These are phyloP conservation scores for Neostapfia colusana DNA, from an alignment of 176 grass and related monocot genomes.

Conservation along the genomic window DNA sequence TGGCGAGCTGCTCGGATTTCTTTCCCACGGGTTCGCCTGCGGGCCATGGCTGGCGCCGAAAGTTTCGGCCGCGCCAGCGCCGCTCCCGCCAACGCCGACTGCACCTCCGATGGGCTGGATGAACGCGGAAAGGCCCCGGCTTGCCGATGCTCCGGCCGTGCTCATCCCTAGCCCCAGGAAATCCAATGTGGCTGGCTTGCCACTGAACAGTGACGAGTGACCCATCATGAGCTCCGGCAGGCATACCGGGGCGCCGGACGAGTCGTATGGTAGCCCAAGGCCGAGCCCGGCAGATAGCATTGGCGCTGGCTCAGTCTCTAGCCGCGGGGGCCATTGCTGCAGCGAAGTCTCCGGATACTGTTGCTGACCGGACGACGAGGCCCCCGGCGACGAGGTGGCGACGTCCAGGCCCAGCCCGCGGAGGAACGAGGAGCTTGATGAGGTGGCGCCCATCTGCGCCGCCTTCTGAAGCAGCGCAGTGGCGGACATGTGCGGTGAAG, in stretches of 20 bases:
- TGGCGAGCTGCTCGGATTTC: slow-evolving; percentile 47
- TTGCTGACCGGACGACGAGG: slow-evolving; percentile 36
- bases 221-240: slow-evolving; percentile 68
- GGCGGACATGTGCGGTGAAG: slow-evolving; percentile 84
- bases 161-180: slow-evolving; percentile 84
- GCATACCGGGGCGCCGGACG: slow-evolving; percentile 32
- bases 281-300: slow-evolving; percentile 77
- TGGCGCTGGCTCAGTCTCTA: slow-evolving; percentile 43
- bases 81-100: slow-evolving; percentile 51
- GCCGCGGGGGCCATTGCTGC: slow-evolving; percentile 56
- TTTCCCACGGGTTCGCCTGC: slow-evolving; percentile 44
- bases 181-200: slow-evolving; percentile 82
- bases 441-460: no score
- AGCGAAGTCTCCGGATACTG: slow-evolving; percentile 38
- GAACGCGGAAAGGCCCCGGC: slow-evolving; percentile 56
- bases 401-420: slow-evolving; percentile 68
- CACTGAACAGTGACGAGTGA: slow-evolving; percentile 53
- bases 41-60: slow-evolving; percentile 29
- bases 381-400: slow-evolving; percentile 37
- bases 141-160: slow-evolving; percentile 39
- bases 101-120: slow-evolving; percentile 63
- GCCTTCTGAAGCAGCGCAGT: slow-evolving; percentile 92
- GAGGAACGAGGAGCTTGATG: slow-evolving; percentile 72
- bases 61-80: slow-evolving; percentile 26
- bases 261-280: slow-evolving; percentile 64